Conservation (phyloP, 148 eudicot species). For the Dianthus caryophyllus region DNA sequence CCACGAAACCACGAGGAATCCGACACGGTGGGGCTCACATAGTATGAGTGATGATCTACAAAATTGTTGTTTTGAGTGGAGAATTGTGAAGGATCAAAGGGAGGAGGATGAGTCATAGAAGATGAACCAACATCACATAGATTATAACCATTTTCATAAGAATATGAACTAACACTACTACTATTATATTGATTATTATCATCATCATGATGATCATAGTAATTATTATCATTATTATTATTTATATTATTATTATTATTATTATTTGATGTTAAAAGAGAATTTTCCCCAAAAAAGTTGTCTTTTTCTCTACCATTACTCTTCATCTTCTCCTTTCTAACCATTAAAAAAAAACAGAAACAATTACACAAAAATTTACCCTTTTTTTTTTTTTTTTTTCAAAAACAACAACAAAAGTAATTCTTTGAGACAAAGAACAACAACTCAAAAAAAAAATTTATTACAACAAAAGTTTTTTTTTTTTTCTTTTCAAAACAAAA, state of each 20-base stretch:
- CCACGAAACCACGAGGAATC: slow-evolving; percentile 23
- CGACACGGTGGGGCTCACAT: slow-evolving; percentile 17
- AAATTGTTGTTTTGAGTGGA: slow-evolving; percentile 24
- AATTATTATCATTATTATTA: neutral
- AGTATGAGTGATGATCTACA: slow-evolving; percentile 32
- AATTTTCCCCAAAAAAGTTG: slow-evolving; percentile 30
- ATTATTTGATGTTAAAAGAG: slow-evolving; percentile 23
- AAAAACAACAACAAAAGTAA: slow-evolving; percentile 30
- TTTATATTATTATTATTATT: slow-evolving; percentile 9
- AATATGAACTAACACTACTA: slow-evolving; percentile 10
- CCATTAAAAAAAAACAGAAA: slow-evolving; percentile 23
- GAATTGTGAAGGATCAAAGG: slow-evolving; percentile 24
- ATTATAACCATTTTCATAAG: slow-evolving; percentile 19
- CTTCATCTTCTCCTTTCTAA: slow-evolving; percentile 29
- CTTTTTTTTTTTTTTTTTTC: neutral
- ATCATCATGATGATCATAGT: slow-evolving; percentile 7
- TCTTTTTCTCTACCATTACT: slow-evolving; percentile 34
- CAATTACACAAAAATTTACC: too few relatives aligned
- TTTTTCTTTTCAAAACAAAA: too few relatives aligned
- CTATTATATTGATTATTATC: neutral
- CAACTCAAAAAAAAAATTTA: slow-evolving; percentile 13
- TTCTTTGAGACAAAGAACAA: slow-evolving; percentile 3
- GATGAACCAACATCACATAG: slow-evolving; percentile 33
- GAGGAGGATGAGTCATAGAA: slow-evolving; percentile 15
- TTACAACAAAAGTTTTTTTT: slow-evolving; percentile 2